A percentile compares a stretch with the other conserved stretches of the same genome.
Evolutionary conservation across 805 yeast genomes (phyloP).

Genomic region (Grigorovia humatica): DNA sequence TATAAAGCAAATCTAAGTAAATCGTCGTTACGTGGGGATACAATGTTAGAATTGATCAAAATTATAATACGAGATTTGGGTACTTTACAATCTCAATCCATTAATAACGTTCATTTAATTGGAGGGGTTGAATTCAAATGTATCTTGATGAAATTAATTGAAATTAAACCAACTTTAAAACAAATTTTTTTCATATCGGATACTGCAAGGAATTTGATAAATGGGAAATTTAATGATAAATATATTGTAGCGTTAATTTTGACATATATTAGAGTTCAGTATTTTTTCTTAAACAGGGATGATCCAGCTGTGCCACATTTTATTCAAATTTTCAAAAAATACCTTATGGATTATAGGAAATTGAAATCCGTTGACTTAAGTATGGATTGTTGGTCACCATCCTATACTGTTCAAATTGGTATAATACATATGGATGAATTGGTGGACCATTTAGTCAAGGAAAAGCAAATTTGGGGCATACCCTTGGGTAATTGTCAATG

Average conservation of each 20-base stretch:
- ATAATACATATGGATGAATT: slow-evolving; percentile 62
- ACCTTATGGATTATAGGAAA: slow-evolving; percentile 58
- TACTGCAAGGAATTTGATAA: slow-evolving; percentile 34
- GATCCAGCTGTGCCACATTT: slow-evolving; percentile 38
- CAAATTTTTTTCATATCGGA: slow-evolving; percentile 30
- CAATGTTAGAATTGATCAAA: slow-evolving; percentile 15
- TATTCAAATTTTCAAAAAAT: slow-evolving; percentile 43
- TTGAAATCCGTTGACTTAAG: slow-evolving; percentile 38
- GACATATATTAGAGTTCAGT: slow-evolving; percentile 45
- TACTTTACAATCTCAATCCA: slow-evolving; percentile 9
- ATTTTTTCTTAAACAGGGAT: slow-evolving; percentile 21
- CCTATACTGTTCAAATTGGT: slow-evolving; percentile 12
- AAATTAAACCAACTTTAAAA: slow-evolving; percentile 49
- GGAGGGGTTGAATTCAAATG: slow-evolving; percentile 36
- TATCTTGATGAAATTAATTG: slow-evolving; percentile 63
- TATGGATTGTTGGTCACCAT: slow-evolving; percentile 26
- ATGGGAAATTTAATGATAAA: slow-evolving; percentile 56
- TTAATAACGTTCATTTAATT: slow-evolving; percentile 11
- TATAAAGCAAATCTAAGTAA: slow-evolving; percentile 21
- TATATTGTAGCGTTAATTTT: slow-evolving; percentile 39
- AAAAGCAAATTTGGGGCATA: slow-evolving; percentile 59
- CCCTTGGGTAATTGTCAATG: slow-evolving; percentile 55
- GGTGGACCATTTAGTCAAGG: slow-evolving; percentile 47
- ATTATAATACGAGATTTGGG: slow-evolving; percentile 23
- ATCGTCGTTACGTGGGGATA: slow-evolving; percentile 22